Conservation (phyloP, 441 rosid genomes). For the Brassica hybrid region DNA sequence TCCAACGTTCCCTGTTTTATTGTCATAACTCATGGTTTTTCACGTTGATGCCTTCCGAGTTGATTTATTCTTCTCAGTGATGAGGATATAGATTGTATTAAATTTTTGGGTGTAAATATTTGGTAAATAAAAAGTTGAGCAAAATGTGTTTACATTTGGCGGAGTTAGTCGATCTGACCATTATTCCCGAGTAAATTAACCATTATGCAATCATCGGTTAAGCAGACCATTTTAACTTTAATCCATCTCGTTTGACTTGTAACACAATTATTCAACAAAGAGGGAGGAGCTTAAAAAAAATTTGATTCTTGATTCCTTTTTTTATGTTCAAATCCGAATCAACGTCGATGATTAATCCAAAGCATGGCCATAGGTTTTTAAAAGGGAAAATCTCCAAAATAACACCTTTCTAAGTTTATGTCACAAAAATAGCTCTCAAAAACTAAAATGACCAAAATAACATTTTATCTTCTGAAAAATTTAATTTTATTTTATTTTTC, state of each 20-base stretch:
- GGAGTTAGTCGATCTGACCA: background rate
- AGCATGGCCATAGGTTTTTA: background rate
- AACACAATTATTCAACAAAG: background rate
- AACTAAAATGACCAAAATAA: too few species aligned
- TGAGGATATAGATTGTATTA: background rate
- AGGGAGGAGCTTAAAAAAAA: background rate
- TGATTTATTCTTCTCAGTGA: background rate
- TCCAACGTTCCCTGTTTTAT: background rate
- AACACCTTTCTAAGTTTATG: too few species aligned
- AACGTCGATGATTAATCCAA: background rate
- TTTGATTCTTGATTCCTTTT: background rate
- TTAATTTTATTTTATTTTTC: too few species aligned
- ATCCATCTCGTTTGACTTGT: background rate
- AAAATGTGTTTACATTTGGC: background rate
- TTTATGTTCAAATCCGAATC: background rate
- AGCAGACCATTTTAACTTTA: background rate
- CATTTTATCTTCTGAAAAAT: too few species aligned
- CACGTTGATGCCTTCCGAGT: background rate
- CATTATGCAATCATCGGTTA: background rate
- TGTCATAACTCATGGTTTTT: background rate
- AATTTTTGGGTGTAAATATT: background rate
- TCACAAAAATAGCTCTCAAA: too few species aligned
- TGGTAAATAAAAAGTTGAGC: background rate
- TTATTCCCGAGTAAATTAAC: background rate
- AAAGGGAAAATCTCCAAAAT: too few species aligned